These are phyloP conservation scores for Podospora comata DNA, from an alignment of 495 filamentous ascomycete species.

Conservation along the genomic window DNA sequence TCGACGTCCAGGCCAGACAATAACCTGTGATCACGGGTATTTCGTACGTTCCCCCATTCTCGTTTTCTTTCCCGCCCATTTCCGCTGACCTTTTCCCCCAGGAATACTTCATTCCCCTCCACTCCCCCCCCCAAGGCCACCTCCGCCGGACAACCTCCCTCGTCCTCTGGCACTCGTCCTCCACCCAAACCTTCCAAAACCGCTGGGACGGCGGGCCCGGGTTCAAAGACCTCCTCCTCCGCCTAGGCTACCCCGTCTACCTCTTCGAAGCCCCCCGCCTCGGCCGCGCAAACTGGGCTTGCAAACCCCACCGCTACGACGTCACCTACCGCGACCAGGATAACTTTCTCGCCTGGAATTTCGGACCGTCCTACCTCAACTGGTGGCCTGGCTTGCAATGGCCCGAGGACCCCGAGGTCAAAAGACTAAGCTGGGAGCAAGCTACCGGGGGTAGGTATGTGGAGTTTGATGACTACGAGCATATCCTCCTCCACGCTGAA, in stretches of 20 bases:
- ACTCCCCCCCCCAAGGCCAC: background rate
- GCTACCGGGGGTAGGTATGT: background rate
- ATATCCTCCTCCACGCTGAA: background rate
- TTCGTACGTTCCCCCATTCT: slow-evolving; percentile 16
- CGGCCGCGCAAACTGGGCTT: background rate
- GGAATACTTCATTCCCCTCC: slow-evolving; percentile 1
- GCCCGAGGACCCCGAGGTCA: background rate
- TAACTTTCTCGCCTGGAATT: background rate
- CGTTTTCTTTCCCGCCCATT: background rate
- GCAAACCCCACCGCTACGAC: background rate
- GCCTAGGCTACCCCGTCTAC: background rate
- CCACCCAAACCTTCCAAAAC: slow-evolving; percentile 1
- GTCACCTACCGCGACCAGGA: background rate
- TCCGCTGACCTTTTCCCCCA: no score
- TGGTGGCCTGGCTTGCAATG: background rate
- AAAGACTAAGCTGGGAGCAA: background rate
- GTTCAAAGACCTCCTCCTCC: slow-evolving; percentile 4
- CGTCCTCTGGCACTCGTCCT: slow-evolving; percentile 2
- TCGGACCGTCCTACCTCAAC: background rate
- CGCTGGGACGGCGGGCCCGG: slow-evolving; percentile 1
- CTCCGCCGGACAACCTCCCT: background rate
- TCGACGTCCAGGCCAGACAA: slow-evolving; percentile 32
- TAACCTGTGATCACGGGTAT: slow-evolving; percentile 50
- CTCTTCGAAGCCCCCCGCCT: slow-evolving; percentile 3
- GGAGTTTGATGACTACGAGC: background rate